Percentiles rank a stretch among this genome's conserved stretches.
phyloP scores from a whole-genome alignment of 2,329 filamentous ascomycete genomes.

The Lojkania enalia region DNA sequence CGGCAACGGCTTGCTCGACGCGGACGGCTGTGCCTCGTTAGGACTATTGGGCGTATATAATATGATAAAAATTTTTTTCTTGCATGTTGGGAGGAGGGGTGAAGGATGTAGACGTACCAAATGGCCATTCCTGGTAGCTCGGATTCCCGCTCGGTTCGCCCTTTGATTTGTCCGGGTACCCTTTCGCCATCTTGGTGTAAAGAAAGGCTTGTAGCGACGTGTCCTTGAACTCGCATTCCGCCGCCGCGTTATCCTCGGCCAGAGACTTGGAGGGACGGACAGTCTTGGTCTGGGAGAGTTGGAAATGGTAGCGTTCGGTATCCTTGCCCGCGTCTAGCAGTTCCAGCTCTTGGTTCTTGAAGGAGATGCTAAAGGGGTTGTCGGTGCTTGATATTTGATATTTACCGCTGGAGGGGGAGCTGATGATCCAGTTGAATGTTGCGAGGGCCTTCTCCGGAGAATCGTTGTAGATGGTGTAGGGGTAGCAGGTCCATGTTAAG shows the following conservation, averaged over 20 bases:
- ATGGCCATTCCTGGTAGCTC: constrained; percentile 41
- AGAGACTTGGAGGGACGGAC: constrained; percentile 55
- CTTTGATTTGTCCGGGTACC: constrained; percentile 39
- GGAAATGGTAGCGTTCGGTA: constrained; percentile 63
- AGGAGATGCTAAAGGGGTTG: constrained; percentile 61
- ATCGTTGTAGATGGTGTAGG: constrained; percentile 56
- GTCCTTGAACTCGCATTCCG: constrained; percentile 62
- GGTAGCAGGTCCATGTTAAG: constrained; percentile 65
- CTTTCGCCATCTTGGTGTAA: constrained; percentile 59
- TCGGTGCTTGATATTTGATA: constrained; percentile 62
- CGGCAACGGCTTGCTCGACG: constrained; percentile 56
- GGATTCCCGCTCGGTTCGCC: constrained; percentile 37
- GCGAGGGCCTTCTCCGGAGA: constrained; percentile 48
- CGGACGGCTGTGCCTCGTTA: constrained; percentile 52
- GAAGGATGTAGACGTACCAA: constrained; percentile 26
- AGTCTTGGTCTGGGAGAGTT: constrained; percentile 56
- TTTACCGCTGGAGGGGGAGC: constrained; percentile 37
- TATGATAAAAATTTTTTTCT: background rate
- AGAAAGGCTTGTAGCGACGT: constrained; percentile 61
- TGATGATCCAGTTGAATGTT: constrained; percentile 66
- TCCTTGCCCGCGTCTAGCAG: constrained; percentile 53
- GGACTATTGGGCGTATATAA: too few relatives aligned
- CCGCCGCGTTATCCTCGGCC: constrained; percentile 49
- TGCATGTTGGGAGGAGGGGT: background rate
- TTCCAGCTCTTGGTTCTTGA: constrained; percentile 56